Percentiles rank a stretch among this genome's conserved stretches.
Conservation (phyloP, 179 eudicot genomes). For the Sideroxylon spinosum region DNA sequence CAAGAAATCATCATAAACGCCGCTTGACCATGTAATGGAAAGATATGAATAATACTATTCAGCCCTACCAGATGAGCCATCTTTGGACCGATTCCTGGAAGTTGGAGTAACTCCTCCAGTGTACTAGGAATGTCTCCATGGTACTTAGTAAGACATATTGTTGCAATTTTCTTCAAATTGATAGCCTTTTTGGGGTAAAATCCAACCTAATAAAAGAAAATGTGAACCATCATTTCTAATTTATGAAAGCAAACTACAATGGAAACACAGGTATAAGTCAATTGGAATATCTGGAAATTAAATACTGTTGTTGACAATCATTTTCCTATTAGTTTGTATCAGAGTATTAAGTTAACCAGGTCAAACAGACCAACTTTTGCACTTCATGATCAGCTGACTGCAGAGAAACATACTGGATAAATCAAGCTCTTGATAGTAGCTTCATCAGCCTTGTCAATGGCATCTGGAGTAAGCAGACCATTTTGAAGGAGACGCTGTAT, state of each 20-base stretch:
- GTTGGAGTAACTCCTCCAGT: constrained; percentile 65
- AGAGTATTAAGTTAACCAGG: neutral
- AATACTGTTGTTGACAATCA: neutral
- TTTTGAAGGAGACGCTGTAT: constrained; percentile 76
- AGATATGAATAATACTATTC: neutral
- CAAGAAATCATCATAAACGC: neutral
- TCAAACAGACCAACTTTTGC: neutral
- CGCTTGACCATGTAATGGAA: neutral
- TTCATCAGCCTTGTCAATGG: constrained; percentile 76
- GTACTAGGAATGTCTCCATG: constrained; percentile 88
- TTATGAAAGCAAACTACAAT: neutral
- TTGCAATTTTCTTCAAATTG: constrained; percentile 81
- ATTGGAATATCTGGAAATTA: neutral
- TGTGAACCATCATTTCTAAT: neutral
- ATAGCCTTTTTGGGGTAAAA: constrained; percentile 83
- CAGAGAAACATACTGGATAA: constrained; percentile 56
- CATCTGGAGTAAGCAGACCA: constrained; percentile 61
- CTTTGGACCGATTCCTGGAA: constrained; percentile 98
- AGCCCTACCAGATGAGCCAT: constrained; percentile 86
- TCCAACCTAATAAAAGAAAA: constrained; percentile 53
- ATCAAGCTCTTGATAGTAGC: constrained; percentile 66
- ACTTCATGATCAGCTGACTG: neutral
- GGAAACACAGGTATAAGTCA: neutral
- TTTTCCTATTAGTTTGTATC: neutral
- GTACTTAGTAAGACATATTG: constrained; percentile 66